These are phyloP conservation scores for Vigna unguiculata DNA, from an alignment of 306 rosid genomes.

Conservation along the genomic window DNA sequence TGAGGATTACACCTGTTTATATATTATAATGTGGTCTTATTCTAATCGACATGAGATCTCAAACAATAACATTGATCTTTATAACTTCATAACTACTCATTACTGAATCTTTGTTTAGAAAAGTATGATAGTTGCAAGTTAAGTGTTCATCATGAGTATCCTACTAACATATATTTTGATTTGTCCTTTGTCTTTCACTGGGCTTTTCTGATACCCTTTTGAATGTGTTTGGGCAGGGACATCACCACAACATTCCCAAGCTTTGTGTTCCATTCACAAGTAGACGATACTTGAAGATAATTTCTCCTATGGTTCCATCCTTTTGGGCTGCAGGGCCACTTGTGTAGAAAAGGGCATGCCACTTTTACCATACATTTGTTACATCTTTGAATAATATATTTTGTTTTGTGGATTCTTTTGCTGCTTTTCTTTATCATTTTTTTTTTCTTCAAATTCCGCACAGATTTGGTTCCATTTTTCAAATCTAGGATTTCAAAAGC, in stretches of 20 bases:
- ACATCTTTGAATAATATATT: constrained; percentile 41
- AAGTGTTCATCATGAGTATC: too few relatives aligned
- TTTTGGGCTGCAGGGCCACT: constrained; percentile 34
- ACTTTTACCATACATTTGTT: constrained; percentile 31
- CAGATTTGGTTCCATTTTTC: constrained; percentile 16
- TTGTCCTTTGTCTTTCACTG: not conserved
- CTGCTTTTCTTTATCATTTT: constrained; percentile 42
- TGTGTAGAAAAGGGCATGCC: constrained; percentile 36
- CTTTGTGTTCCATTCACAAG: constrained; percentile 95
- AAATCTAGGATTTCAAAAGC: constrained; percentile 6
- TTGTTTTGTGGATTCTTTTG: constrained; percentile 47
- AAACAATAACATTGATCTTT: not conserved
- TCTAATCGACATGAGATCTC: too few relatives aligned
- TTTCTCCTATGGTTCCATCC: constrained; percentile 38
- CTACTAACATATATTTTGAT: too few relatives aligned
- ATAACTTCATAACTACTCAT: not conserved
- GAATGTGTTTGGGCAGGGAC: constrained; percentile 67
- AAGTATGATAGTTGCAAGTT: not conserved
- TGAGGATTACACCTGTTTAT: too few relatives aligned
- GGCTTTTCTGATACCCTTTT: constrained; percentile 32
- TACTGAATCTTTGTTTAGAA: not conserved
- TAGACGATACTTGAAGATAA: constrained; percentile 73
- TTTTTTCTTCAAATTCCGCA: constrained; percentile 10
- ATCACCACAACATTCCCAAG: constrained; percentile 95
- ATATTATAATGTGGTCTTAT: too few relatives aligned